Base-by-base conservation (phyloP, 768 basidiomycete genomes). In the Cystofilobasidium bisporidii region DNA sequence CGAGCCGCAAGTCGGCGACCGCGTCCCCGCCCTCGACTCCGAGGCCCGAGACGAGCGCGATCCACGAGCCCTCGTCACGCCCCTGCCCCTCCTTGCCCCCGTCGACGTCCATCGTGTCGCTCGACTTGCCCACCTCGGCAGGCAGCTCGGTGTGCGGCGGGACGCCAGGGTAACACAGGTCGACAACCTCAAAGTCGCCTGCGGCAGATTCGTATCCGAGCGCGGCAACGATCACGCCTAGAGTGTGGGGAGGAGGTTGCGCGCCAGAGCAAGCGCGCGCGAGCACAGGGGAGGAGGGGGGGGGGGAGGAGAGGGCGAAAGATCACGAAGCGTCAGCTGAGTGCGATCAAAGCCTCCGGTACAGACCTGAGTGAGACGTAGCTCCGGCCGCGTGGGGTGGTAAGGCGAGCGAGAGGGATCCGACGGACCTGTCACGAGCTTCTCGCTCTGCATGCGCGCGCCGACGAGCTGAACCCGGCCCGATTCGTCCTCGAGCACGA, bases 401-500 rank as follows among this genome's bases (percentile, higher is more conserved):
- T n/a, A n/a, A n/a, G n/a, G n/a, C n/a, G n/a, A n/a, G n/a, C n/a
- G n/a, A n/a, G n/a, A n/a, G n/a, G n/a, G n/a, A n/a, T n/a, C n/a
- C n/a, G n/a, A 63, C 75, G 48, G 41, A 78, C 79, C 94, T 12
- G 94, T 98, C 6, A 97, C 90, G 22, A 96, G 79, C 56, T 79
- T 83, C 20, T 81, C 80, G 33, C 80, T 77, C 47, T 71, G 69
- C 4, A 97, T 78, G 40, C 79, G 79, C 8, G 86, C 83, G 8
- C 96, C 96, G 0, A 93, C 88, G 20, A 99, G 83, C 56, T 83
- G 82, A 47, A 99, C 87, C 38, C 96, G 84, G 0, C 96, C 96
- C 1, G 88, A 90, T 78, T 98, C 96, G 75, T 99, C 96, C 78
- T 99, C 96, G 0, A 99, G 81, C 85, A 90, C 90, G 33, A 93